Conservation (phyloP, 495 filamentous ascomycete species). For the Parathielavia hyrcaniae region DNA sequence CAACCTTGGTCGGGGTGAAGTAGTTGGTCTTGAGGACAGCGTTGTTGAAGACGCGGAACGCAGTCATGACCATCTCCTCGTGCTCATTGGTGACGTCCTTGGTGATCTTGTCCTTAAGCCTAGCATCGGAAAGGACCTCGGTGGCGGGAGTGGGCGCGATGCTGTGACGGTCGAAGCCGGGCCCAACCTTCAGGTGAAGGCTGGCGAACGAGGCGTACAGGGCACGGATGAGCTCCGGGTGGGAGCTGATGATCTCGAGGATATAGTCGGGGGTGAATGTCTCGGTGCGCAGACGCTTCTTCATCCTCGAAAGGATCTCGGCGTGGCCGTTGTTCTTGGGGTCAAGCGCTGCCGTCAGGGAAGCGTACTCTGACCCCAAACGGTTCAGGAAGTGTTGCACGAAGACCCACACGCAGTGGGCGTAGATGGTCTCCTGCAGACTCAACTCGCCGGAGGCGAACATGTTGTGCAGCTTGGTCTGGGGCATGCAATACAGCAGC, state of each 20-base stretch:
- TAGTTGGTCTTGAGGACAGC: slow-evolving; percentile 95
- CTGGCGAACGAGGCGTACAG: slow-evolving; percentile 90
- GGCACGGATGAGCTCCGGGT: slow-evolving; percentile 79
- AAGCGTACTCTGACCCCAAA: slow-evolving; percentile 84
- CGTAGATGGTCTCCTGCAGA: slow-evolving; percentile 94
- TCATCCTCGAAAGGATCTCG: slow-evolving; percentile 89
- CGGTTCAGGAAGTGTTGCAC: slow-evolving; percentile 96
- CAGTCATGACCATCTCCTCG: slow-evolving; percentile 94
- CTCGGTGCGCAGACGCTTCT: slow-evolving; percentile 88
- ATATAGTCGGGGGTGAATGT: slow-evolving; percentile 98
- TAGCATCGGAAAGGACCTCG: slow-evolving; percentile 70
- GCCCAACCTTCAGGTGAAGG: slow-evolving; percentile 78
- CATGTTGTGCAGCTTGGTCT: slow-evolving; percentile 86
- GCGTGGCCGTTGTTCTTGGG: slow-evolving; percentile 67
- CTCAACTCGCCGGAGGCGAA: slow-evolving; percentile 86
- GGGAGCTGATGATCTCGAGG: slow-evolving; percentile 87
- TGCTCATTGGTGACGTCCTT: slow-evolving; percentile 84
- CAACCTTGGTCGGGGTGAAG: slow-evolving; percentile 98
- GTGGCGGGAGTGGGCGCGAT: slow-evolving; percentile 60
- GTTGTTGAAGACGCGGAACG: slow-evolving; percentile 92
- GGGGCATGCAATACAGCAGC: slow-evolving; percentile 93
- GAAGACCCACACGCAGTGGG: slow-evolving; percentile 95
- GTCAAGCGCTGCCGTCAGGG: slow-evolving; percentile 76
- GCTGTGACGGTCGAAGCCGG: slow-evolving; percentile 66
- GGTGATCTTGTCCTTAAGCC: slow-evolving; percentile 75